phyloP scores from a whole-genome alignment of 139 green algal species.

The Chlamydomonas urium region DNA sequence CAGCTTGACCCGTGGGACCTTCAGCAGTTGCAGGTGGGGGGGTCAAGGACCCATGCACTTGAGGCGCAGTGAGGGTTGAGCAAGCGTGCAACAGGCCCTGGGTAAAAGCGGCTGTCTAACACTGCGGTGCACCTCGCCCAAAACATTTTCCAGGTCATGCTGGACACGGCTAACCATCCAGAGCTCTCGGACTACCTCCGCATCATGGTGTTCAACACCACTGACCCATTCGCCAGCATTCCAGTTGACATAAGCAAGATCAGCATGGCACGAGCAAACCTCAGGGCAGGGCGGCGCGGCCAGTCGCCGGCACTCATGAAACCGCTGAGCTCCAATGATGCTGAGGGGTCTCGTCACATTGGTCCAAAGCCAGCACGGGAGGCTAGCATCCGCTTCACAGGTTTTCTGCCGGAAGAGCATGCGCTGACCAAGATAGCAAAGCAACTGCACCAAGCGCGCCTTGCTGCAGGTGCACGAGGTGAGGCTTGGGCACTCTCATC shows the following conservation, averaged over 20 bases:
- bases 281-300: not conserved
- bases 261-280: not conserved
- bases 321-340: not conserved
- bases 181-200: constrained; percentile 5
- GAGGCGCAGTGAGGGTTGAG: no score
- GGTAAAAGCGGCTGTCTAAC: no score
- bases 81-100: no score
- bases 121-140: no score
- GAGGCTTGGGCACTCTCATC: no score
- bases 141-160: not conserved
- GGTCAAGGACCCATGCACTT: no score
- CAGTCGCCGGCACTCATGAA: not conserved
- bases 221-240: not conserved
- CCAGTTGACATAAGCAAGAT: not conserved
- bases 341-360: not conserved
- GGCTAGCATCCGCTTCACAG: not conserved
- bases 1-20: not conserved
- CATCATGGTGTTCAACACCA: constrained; percentile 5
- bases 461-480: not conserved
- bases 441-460: not conserved
- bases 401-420: not conserved
- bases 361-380: not conserved
- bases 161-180: not conserved
- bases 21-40: constrained; percentile 3
- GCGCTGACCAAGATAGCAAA: not conserved